These are phyloP conservation scores for Nigrospora osmanthi DNA, from an alignment of 2,329 filamentous ascomycete species.

Conservation along the genomic window DNA sequence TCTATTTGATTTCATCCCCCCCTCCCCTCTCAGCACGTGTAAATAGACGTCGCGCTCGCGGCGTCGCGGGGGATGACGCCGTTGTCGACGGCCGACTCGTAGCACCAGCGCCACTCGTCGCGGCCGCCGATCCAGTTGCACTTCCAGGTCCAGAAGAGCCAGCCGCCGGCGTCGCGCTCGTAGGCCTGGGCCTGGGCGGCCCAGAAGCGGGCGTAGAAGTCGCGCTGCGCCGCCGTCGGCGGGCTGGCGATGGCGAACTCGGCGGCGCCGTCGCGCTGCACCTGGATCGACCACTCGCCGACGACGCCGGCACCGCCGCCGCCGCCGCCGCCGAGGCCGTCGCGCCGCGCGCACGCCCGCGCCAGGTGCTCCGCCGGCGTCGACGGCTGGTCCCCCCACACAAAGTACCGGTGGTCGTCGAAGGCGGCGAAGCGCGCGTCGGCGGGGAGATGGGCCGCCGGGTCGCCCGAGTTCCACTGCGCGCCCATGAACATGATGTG, in stretches of 20 bases:
- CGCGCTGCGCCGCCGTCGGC: slow-evolving; percentile 29
- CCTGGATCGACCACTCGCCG: slow-evolving; percentile 50
- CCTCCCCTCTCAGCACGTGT: too few species aligned
- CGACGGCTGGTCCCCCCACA: slow-evolving; percentile 37
- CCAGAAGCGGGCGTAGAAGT: slow-evolving; percentile 50
- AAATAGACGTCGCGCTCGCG: slow-evolving; percentile 4
- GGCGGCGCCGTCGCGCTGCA: slow-evolving; percentile 38
- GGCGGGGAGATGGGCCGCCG: slow-evolving; percentile 26
- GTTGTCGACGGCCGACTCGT: slow-evolving; percentile 23
- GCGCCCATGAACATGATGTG: slow-evolving; percentile 31
- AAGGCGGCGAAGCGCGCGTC: slow-evolving; percentile 25
- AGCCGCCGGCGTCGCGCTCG: slow-evolving; percentile 41
- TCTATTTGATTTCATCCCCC: too few species aligned
- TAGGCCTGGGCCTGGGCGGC: slow-evolving; percentile 47
- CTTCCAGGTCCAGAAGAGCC: slow-evolving; percentile 58
- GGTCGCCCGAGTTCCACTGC: slow-evolving; percentile 43
- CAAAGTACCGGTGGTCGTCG: slow-evolving; percentile 19
- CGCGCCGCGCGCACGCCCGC: slow-evolving; percentile 27
- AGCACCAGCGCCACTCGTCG: slow-evolving; percentile 41
- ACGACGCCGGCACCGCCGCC: slow-evolving; percentile 39
- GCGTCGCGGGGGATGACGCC: slow-evolving; percentile 17
- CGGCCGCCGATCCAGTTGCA: slow-evolving; percentile 23
- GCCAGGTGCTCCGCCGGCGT: slow-evolving; percentile 34
- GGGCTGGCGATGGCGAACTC: slow-evolving; percentile 24
- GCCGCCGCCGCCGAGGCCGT: slow-evolving; percentile 32